These are phyloP conservation scores for Plasmodium gonderi DNA, from an alignment of 169 alveolate genomes.

Conservation along the genomic window DNA sequence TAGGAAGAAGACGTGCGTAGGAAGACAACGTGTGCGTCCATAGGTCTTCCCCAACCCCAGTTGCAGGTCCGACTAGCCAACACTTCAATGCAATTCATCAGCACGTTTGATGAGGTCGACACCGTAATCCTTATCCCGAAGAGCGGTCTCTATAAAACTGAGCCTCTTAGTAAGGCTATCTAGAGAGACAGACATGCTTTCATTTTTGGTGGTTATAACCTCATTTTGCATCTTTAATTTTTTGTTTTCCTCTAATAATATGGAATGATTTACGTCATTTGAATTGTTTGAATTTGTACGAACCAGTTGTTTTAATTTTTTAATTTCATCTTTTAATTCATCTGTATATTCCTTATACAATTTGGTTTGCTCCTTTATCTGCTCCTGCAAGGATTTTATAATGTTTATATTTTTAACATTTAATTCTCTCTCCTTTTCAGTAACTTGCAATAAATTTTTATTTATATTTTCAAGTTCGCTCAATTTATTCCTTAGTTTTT, in stretches of 20 bases:
- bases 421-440: constrained; percentile 72
- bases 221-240: constrained; percentile 70
- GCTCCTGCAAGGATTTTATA: constrained; percentile 40
- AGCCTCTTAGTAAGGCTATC: constrained; percentile 61
- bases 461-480: constrained; percentile 49
- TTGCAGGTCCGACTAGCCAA: not conserved
- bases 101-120: constrained; percentile 62
- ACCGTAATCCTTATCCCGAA: constrained; percentile 62
- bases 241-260: constrained; percentile 68
- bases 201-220: constrained; percentile 65
- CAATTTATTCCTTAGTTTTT: constrained; percentile 18
- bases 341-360: constrained; percentile 59
- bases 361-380: constrained; percentile 73
- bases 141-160: constrained; percentile 66
- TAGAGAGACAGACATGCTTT: constrained; percentile 41
- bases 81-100: constrained; percentile 25
- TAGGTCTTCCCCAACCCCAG: not conserved
- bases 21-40: too few species aligned
- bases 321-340: constrained; percentile 46
- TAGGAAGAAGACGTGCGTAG: too few species aligned
- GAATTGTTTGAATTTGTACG: not conserved
- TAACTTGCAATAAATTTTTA: constrained; percentile 43
- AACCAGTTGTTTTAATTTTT: constrained; percentile 10
- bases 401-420: constrained; percentile 66
- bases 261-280: not conserved